Evolutionary conservation across 345 rosid genomes (phyloP), one percentile per base, ranked within the genome.

Genomic region (Rhizophora apiculata): DNA sequence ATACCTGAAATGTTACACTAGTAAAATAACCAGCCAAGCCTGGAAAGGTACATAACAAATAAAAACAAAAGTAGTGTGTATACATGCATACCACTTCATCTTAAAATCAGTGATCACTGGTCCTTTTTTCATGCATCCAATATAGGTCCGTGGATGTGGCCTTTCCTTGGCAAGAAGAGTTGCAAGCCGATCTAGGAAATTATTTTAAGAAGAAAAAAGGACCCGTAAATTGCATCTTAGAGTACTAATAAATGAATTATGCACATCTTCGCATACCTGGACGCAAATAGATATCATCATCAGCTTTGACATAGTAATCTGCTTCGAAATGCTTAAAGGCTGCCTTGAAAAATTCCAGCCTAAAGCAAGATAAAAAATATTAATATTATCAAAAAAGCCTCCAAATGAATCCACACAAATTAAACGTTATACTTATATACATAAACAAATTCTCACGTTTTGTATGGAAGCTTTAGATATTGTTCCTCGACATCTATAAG

Each of bases 101-200:
- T 86, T 89, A 30, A 92, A 91, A 60, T 89, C 93, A 46, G 90
- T 85, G 72, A 90, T 81, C 63, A 90, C 92, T 15, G 89, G 92
- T 62, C 96, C 96, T 86, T 88, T 90, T 89, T 90, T 90, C 96
- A 88, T 90, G 80, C 94, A 90, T 48, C 94, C 94, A 36, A 90
- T 89, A 67, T 91, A 87, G 55, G 90, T 86, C 63, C 53, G 69
- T 0, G 90, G 68, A 72, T 87, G 79, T 30, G 72, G 73, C 71
- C 93, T 83, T 75, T 91, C 97, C 78, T 83, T 92, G 3, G 89
- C 97, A 27, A 92, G 88, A 76, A 89, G 87, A 58, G 96, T 87
- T 6, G 87, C 86, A 63, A 91, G 91, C 31, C 97, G 89, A 84
- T 92, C 97, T 89, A 72, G 22, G 30, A 59, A 67, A 61, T 11